Percentiles rank a stretch among this genome's conserved stretches.
These are phyloP conservation scores for Aspergillus olivimuriae DNA, from an alignment of 495 filamentous ascomycete species.

Conservation along the genomic window DNA sequence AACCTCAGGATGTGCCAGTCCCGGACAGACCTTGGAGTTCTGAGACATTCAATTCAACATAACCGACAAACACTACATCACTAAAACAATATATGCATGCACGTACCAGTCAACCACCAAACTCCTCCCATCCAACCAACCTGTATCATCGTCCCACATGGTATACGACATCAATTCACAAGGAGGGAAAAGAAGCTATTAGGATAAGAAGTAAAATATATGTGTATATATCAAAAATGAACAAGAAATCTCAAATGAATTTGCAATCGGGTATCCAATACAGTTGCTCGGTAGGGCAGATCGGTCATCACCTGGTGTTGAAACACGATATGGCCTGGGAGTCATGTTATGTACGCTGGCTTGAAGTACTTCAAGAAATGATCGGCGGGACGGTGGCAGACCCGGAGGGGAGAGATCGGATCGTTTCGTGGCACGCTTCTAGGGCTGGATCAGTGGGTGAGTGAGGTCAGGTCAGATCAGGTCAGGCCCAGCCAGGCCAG, in stretches of 20 bases:
- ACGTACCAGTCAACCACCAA: too few species aligned
- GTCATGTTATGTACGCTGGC: too few species aligned
- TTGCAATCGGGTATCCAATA: conserved; percentile 39
- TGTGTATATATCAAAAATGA: background rate
- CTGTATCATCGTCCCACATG: too few species aligned
- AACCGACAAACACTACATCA: too few species aligned
- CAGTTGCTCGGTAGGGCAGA: conserved; percentile 12
- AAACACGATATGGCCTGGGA: too few species aligned
- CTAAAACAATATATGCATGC: too few species aligned
- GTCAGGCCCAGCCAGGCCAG: background rate
- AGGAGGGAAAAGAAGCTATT: background rate
- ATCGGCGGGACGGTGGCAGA: background rate
- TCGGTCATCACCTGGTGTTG: conserved; percentile 25
- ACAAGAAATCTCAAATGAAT: conserved; percentile 11
- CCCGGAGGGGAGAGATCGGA: background rate
- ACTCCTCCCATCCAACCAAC: too few species aligned
- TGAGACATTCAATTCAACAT: too few species aligned
- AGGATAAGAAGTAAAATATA: conserved; percentile 1
- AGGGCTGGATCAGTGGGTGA: too few species aligned
- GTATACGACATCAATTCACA: too few species aligned
- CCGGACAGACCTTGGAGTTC: too few species aligned
- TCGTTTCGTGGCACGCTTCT: background rate
- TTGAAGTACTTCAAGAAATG: background rate
- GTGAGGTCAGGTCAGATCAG: background rate
- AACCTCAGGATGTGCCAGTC: too few species aligned